These are phyloP conservation scores for Magnusiomyces sp. DNA, from an alignment of 1,139 yeast genomes.

Conservation along the genomic window DNA sequence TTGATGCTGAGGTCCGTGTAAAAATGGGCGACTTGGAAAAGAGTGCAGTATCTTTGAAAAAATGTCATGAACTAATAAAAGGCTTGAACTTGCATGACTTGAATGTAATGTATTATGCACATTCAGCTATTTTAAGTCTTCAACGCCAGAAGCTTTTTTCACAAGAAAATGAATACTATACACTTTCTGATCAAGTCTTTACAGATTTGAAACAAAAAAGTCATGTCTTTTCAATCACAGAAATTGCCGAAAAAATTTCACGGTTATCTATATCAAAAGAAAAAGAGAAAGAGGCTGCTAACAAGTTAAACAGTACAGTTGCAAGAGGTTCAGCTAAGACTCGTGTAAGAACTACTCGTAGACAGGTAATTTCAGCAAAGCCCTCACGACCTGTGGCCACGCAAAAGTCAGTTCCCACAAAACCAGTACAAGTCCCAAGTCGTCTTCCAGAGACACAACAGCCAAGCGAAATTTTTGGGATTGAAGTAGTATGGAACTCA, in stretches of 20 bases:
- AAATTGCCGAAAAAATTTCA: constrained; percentile 15
- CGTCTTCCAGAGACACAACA: neutral
- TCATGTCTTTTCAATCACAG: constrained; percentile 13
- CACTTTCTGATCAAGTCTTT: constrained; percentile 20
- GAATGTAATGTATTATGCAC: constrained; percentile 19
- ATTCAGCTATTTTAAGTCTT: constrained; percentile 22
- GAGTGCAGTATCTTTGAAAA: constrained; percentile 19
- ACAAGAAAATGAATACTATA: constrained; percentile 22
- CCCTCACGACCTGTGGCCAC: too few relatives aligned
- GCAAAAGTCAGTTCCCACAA: too few relatives aligned
- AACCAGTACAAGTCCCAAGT: too few relatives aligned
- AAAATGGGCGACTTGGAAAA: constrained; percentile 19
- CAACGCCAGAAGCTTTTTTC: constrained; percentile 19
- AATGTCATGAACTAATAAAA: constrained; percentile 20
- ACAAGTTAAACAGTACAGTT: too few relatives aligned
- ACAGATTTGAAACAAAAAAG: constrained; percentile 14
- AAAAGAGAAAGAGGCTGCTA: too few relatives aligned
- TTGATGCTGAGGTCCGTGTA: constrained; percentile 20
- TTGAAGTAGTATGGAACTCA: constrained; percentile 19
- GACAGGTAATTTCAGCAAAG: too few relatives aligned
- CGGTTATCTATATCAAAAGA: constrained; percentile 8
- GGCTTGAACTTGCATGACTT: constrained; percentile 18
- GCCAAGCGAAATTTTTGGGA: constrained; percentile 15
- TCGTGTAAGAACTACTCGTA: too few relatives aligned
- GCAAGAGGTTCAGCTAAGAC: too few relatives aligned